These are phyloP conservation scores for Ramalina peruviana DNA, from an alignment of 495 filamentous ascomycete species.

Conservation along the genomic window DNA sequence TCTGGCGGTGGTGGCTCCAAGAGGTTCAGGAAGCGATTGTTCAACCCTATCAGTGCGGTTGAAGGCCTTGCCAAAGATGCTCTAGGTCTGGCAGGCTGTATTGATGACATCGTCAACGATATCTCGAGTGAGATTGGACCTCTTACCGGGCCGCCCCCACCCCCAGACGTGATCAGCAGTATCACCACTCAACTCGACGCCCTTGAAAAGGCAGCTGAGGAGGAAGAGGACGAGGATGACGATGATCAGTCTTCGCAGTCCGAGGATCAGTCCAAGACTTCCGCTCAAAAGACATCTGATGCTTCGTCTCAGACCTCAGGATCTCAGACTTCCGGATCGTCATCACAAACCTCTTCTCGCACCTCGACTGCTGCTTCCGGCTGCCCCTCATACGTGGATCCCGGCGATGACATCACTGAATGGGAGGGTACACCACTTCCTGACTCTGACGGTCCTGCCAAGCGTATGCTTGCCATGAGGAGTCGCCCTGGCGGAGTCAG, in stretches of 20 bases:
- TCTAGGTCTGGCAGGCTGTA: constrained; percentile 5
- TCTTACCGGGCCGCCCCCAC: constrained; percentile 1
- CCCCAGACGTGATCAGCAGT: not conserved
- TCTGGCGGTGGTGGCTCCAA: not conserved
- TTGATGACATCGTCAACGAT: constrained; percentile 4
- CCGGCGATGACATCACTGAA: not conserved
- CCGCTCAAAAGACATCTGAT: not conserved
- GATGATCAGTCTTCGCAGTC: not conserved
- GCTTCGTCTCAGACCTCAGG: not conserved
- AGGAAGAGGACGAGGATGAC: not conserved
- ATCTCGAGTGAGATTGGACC: constrained; percentile 4
- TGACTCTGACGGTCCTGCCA: not conserved
- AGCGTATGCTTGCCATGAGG: not conserved
- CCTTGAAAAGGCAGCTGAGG: constrained; percentile 5
- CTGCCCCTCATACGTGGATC: not conserved
- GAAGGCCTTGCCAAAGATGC: constrained; percentile 1
- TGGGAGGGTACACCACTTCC: not conserved
- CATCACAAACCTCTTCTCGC: not conserved
- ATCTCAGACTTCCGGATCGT: not conserved
- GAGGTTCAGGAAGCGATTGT: not conserved
- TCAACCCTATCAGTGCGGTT: not conserved
- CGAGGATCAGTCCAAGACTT: not conserved
- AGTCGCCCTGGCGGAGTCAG: too few species aligned
- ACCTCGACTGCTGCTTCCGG: not conserved
- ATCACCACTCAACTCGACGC: constrained; percentile 1